Conservation (phyloP, 2,329 filamentous ascomycete species). For the Pseudogymnoascus sp. region DNA sequence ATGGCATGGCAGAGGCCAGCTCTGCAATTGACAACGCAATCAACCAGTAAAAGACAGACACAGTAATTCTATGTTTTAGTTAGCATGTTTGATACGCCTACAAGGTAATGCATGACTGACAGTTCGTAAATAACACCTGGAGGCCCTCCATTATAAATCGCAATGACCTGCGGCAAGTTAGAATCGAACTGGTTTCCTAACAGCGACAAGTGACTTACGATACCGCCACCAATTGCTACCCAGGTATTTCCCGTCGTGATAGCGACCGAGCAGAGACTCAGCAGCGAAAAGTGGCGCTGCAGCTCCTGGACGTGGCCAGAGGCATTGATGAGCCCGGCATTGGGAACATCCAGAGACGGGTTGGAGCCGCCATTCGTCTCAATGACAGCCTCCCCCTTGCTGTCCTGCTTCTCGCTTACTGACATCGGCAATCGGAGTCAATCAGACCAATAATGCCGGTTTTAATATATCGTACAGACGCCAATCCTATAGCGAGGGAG, state of each 20-base stretch:
- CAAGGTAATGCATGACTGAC: constrained; percentile 10
- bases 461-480: background rate
- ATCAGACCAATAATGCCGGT: background rate
- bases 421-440: background rate
- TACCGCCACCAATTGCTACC: constrained; percentile 39
- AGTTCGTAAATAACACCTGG: constrained; percentile 54
- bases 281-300: constrained; percentile 32
- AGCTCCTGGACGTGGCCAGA: constrained; percentile 36
- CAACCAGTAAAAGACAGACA: constrained; percentile 46
- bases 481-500: background rate
- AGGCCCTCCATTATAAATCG: constrained; percentile 50
- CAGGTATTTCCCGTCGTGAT: constrained; percentile 35
- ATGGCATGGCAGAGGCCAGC: constrained; percentile 53
- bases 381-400: background rate
- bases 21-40: constrained; percentile 52
- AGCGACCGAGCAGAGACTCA: constrained; percentile 23
- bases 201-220: constrained; percentile 31
- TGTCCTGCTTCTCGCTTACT: background rate
- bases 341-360: background rate
- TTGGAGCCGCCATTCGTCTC: background rate
- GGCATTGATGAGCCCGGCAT: constrained; percentile 27
- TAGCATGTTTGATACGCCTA: background rate
- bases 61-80: constrained; percentile 22
- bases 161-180: constrained; percentile 23
- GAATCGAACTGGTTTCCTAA: background rate